A percentile compares a stretch with the other conserved stretches of the same genome.
phyloP scores from a whole-genome alignment of 805 yeast genomes.

The Saccharomycopsis olivae region DNA sequence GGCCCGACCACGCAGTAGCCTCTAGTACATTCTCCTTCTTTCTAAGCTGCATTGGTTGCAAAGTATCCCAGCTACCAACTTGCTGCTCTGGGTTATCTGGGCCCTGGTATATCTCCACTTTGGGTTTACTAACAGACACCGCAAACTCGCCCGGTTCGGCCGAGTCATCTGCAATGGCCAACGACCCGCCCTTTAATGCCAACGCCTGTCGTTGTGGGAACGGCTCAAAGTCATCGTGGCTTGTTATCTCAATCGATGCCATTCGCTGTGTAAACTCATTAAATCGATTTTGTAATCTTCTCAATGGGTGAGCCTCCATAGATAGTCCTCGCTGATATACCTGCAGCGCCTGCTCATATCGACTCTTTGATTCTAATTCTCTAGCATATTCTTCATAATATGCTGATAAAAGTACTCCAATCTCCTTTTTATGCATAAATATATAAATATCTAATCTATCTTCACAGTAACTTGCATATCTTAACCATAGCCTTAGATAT shows the following conservation, averaged over 20 bases:
- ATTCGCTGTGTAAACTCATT: constrained; percentile 34
- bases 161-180: neutral
- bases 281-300: constrained; percentile 33
- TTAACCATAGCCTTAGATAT: constrained; percentile 72
- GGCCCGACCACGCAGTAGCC: constrained; percentile 56
- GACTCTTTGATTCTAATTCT: constrained; percentile 41
- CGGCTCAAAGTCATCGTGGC: constrained; percentile 17
- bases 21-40: constrained; percentile 53
- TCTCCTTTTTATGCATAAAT: constrained; percentile 58
- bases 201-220: constrained; percentile 15
- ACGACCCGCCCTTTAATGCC: constrained; percentile 9
- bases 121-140: neutral
- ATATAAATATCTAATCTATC: constrained; percentile 62
- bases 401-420: constrained; percentile 56
- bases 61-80: constrained; percentile 32
- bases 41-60: constrained; percentile 39
- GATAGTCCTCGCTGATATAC: constrained; percentile 51
- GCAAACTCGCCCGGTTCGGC: neutral
- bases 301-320: constrained; percentile 54
- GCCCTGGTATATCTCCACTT: constrained; percentile 4
- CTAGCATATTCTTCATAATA: constrained; percentile 76
- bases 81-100: constrained; percentile 1
- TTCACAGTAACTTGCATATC: constrained; percentile 58
- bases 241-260: constrained; percentile 25
- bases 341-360: constrained; percentile 43